Evolutionary conservation across 2,329 filamentous ascomycete genomes (phyloP).

Genomic region (Didymosphaeria variabile): DNA sequence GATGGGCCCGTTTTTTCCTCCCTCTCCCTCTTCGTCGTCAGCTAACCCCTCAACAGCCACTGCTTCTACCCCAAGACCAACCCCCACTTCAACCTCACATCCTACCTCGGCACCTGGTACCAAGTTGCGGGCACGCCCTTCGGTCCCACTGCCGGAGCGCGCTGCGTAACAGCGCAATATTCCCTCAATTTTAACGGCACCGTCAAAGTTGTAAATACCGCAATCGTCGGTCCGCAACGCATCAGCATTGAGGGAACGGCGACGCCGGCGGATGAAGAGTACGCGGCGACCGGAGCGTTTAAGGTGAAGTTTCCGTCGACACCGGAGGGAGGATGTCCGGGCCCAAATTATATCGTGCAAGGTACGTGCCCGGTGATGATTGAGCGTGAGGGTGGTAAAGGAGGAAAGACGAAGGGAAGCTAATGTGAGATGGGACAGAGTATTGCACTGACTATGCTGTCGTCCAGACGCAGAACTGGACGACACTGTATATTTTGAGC

Average conservation of each 20-base stretch:
- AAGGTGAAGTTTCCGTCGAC: conserved; percentile 35
- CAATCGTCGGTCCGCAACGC: conserved; percentile 23
- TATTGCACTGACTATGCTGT: conserved; percentile 38
- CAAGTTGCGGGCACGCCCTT: conserved; percentile 44
- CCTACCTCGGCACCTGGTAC: conserved; percentile 42
- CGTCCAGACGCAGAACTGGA: conserved; percentile 42
- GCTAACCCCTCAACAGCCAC: conserved; percentile 1
- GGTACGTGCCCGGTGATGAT: conserved; percentile 19
- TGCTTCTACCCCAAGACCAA: conserved; percentile 41
- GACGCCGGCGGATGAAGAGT: conserved; percentile 30
- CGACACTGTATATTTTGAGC: conserved; percentile 38
- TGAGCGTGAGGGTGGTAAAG: background rate
- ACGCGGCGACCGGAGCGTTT: conserved; percentile 34
- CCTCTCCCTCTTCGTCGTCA: background rate
- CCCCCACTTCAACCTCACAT: conserved; percentile 35
- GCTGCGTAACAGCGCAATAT: conserved; percentile 38
- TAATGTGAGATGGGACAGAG: conserved; percentile 21
- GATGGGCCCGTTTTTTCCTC: background rate
- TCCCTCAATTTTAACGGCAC: conserved; percentile 37
- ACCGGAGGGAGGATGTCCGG: conserved; percentile 26
- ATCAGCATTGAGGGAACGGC: conserved; percentile 34
- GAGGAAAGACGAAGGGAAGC: background rate
- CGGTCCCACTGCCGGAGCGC: conserved; percentile 34
- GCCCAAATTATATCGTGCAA: conserved; percentile 44
- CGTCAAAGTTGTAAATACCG: conserved; percentile 35